Percentiles rank a stretch among this genome's conserved stretches.
phyloP scores from a whole-genome alignment of 2,329 filamentous ascomycete species.

The Aspergillus aculeatus region DNA sequence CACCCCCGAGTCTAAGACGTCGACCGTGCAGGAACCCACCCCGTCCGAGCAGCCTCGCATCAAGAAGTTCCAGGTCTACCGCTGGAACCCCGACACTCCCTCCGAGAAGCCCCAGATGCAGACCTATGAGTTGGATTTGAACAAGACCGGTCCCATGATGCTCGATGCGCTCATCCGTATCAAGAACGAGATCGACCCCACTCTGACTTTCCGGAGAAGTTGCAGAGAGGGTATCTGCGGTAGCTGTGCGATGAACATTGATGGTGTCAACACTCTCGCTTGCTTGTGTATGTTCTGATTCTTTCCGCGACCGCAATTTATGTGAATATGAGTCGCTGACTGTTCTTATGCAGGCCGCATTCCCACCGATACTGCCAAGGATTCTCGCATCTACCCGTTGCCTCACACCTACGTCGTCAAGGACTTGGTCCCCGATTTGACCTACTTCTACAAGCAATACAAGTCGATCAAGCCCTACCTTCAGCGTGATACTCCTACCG shows the following conservation, averaged over 20 bases:
- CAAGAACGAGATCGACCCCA: slow-evolving; percentile 98
- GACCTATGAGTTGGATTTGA: slow-evolving; percentile 89
- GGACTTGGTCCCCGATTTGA: slow-evolving; percentile 96
- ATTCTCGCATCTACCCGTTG: slow-evolving; percentile 94
- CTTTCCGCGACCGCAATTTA: not conserved
- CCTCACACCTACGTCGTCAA: slow-evolving; percentile 99
- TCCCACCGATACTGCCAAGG: slow-evolving; percentile 73
- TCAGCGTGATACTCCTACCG: slow-evolving; percentile 79
- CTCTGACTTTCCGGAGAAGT: slow-evolving; percentile 90
- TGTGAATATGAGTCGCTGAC: slow-evolving; percentile 12
- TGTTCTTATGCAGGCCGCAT: slow-evolving; percentile 70
- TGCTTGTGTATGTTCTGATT: slow-evolving; percentile 76
- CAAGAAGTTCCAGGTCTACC: slow-evolving; percentile 98
- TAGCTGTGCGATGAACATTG: slow-evolving; percentile 99
- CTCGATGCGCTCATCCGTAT: slow-evolving; percentile 94
- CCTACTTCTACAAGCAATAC: slow-evolving; percentile 99
- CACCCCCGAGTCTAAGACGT: slow-evolving; percentile 54
- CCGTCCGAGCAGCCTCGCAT: slow-evolving; percentile 59
- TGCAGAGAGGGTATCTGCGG: slow-evolving; percentile 98
- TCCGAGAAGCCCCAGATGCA: slow-evolving; percentile 94
- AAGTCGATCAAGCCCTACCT: slow-evolving; percentile 99
- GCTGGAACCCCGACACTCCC: slow-evolving; percentile 94
- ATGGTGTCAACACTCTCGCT: slow-evolving; percentile 95
- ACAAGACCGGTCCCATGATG: slow-evolving; percentile 99
- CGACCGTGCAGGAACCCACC: slow-evolving; percentile 62